Evolutionary conservation across 257 asterid species (phyloP).

Genomic region (Nicotiana noctiflora): DNA sequence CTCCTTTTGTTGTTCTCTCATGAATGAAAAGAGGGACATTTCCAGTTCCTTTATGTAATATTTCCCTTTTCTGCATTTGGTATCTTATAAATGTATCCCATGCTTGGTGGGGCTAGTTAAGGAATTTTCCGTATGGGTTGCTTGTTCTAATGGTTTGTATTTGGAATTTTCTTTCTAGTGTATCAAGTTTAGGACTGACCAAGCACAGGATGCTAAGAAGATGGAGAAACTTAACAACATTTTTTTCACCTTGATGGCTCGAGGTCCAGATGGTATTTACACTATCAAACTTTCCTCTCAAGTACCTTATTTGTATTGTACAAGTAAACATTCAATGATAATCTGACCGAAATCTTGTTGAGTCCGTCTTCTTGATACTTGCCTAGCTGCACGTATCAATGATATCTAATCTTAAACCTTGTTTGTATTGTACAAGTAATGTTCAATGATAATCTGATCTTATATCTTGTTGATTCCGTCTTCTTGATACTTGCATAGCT

Average conservation of each 20-base stretch:
- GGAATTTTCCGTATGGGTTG: not conserved
- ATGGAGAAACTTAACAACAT: constrained; percentile 10
- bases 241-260: constrained; percentile 11
- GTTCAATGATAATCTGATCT: not conserved
- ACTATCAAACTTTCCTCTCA: not conserved
- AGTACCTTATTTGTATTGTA: not conserved
- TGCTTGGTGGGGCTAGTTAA: not conserved
- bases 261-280: constrained; percentile 4
- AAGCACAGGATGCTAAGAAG: constrained; percentile 9
- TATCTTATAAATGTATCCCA: not conserved
- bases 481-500: not conserved
- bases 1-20: not conserved
- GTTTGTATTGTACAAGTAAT: not conserved
- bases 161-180: not conserved
- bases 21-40: not conserved
- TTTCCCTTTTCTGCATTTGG: not conserved
- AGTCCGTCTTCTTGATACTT: not conserved
- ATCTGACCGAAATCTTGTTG: not conserved
- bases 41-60: not conserved
- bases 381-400: not conserved
- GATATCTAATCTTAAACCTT: not conserved
- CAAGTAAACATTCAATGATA: not conserved
- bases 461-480: not conserved
- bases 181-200: constrained; percentile 8
- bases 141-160: not conserved